A percentile compares a stretch with the other conserved stretches of the same genome.
These are phyloP conservation scores for Alopecurus myosuroides DNA, from an alignment of 176 grass and related monocot genomes.

Conservation along the genomic window DNA sequence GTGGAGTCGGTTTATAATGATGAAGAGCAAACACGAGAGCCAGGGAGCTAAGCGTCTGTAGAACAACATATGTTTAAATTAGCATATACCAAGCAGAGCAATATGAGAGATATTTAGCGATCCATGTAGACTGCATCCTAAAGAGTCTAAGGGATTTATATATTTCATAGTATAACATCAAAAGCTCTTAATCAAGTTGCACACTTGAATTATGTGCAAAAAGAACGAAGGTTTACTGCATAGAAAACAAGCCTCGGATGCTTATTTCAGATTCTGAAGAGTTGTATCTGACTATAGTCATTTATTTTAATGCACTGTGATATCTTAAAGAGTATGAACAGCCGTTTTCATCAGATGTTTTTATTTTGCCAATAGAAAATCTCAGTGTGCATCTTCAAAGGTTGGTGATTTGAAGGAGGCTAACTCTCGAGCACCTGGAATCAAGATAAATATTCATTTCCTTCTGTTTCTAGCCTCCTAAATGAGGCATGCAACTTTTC, in stretches of 20 bases:
- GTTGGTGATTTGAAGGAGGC: not conserved
- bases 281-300: not conserved
- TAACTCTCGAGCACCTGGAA: not conserved
- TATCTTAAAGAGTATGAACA: not conserved
- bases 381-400: not conserved
- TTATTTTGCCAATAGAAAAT: not conserved
- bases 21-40: constrained; percentile 99
- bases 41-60: constrained; percentile 88
- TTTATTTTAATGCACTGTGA: not conserved
- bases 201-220: not conserved
- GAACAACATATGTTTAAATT: not conserved
- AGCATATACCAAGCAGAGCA: not conserved
- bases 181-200: not conserved
- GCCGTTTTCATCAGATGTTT: not conserved
- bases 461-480: not conserved
- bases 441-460: not conserved
- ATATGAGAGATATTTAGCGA: not conserved
- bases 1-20: constrained; percentile 96
- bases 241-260: not conserved
- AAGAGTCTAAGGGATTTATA: not conserved
- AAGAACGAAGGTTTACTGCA: not conserved
- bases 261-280: not conserved
- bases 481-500: not conserved
- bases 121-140: not conserved
- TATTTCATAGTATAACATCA: not conserved